Conservation (phyloP, 345 rosid species). For the Ceriops tagal region DNA sequence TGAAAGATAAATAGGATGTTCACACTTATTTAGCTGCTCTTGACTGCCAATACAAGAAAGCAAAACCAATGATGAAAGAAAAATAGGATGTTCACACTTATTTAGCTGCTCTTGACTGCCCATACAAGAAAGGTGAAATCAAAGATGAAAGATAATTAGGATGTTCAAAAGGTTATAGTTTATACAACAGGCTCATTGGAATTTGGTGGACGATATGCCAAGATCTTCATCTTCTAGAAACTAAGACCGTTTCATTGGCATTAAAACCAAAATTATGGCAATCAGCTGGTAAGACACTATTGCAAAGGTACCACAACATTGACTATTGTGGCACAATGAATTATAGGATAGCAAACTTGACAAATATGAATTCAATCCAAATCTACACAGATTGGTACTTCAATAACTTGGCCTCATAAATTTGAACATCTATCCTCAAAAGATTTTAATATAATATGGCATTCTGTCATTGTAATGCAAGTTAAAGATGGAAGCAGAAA, state of each 20-base stretch:
- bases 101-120: slow-evolving; percentile 49
- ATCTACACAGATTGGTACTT: background rate
- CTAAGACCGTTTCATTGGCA: background rate
- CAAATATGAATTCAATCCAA: background rate
- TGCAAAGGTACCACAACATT: too few relatives aligned
- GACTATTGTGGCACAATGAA: background rate
- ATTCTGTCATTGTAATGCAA: background rate
- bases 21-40: slow-evolving; percentile 37
- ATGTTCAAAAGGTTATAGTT: too few relatives aligned
- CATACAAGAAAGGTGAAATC: slow-evolving; percentile 3
- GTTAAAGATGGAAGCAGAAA: background rate
- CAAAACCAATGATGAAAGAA: background rate
- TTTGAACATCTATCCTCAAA: background rate
- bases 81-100: background rate
- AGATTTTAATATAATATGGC: background rate
- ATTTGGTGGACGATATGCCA: background rate
- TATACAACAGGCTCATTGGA: too few relatives aligned
- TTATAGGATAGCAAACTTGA: background rate
- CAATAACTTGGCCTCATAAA: background rate
- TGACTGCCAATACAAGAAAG: slow-evolving; percentile 31
- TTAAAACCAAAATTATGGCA: too few relatives aligned
- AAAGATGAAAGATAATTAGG: background rate
- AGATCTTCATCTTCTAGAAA: background rate
- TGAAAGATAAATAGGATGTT: background rate
- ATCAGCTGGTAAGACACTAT: too few relatives aligned